Base-by-base conservation (phyloP, 495 filamentous ascomycete species). In the Aspergillus egyptiacus region DNA sequence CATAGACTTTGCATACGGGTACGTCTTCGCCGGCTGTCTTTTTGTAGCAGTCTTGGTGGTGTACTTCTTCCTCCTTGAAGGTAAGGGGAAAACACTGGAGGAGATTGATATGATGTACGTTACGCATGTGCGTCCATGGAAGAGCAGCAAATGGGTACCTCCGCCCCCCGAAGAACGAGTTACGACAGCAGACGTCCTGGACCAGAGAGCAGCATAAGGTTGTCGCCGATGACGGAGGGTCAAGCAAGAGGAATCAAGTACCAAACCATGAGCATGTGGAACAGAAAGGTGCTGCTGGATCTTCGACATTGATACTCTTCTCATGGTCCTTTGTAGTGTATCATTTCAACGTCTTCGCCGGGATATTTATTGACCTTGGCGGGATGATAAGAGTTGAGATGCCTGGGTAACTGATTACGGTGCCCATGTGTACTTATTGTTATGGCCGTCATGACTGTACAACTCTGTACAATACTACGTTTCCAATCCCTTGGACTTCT, bases 81-180 rank as follows among this genome's bases (percentile, higher is more conserved):
- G 75, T 6, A 70, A 76, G 36, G 78, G 78, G 13, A 68, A 81
- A 7, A 81, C 78, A 3, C 67, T 91, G 28, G 86, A 89, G 65
- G 83, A 90, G 61, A 74, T 91, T 71, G 60, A 90, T 42, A 77
- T 91, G 53, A 77, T 79, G 8, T 88, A 89, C 70, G 84, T 89
- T 65, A 88, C 86, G 0, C 82, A 19, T 2, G 19, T 39, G 9
- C 2, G 17, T n/a, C 36, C 19, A 8, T 24, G 19, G 19, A 24
- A 39, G 13, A 39, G 19, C 18, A 32, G 60, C 46, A 57, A 58
- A 34, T 65, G 62, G 62, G 43, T 52, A 15, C 53, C 64, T 2
- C 64, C 64, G 3, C 49, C 56, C 20, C 64, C 64, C 11, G 58
- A 67, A 31, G 41, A 67, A 13, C 60, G 50, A n/a, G 45, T 67